phyloP scores from a whole-genome alignment of 2,329 filamentous ascomycete species.

The Colletotrichum spaethianum region DNA sequence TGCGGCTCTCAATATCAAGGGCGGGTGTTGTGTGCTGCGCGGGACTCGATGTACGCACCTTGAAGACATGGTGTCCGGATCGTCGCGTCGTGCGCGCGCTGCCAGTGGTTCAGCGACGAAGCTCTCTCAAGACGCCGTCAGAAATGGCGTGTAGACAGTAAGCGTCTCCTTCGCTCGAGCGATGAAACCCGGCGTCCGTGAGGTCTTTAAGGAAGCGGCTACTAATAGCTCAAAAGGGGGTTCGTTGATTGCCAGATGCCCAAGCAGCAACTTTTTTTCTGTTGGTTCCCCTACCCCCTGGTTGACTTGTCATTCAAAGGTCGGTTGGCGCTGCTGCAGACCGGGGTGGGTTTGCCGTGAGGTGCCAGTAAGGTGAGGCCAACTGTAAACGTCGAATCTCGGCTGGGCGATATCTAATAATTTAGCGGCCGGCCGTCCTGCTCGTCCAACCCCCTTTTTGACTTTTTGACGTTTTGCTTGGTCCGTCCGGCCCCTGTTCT shows the following conservation, averaged over 20 bases:
- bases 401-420: constrained; percentile 36
- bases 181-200: neutral
- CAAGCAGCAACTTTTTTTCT: neutral
- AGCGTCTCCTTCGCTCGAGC: neutral
- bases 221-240: neutral
- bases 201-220: neutral
- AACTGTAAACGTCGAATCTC: constrained; percentile 25
- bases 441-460: neutral
- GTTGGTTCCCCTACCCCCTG: constrained; percentile 4
- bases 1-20: neutral
- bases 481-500: constrained; percentile 19
- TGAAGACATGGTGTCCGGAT: constrained; percentile 38
- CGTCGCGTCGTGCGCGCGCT: constrained; percentile 17
- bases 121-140: neutral
- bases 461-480: constrained; percentile 23
- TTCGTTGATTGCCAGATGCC: neutral
- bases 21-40: neutral
- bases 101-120: neutral
- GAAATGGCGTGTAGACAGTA: neutral
- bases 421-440: constrained; percentile 29
- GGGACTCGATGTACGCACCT: constrained; percentile 27
- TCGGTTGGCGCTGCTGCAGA: constrained; percentile 8
- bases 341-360: constrained; percentile 14
- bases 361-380: neutral
- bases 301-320: constrained; percentile 5